Evolutionary conservation across 768 basidiomycete genomes (phyloP).

Genomic region (Lanmaoa rubissima): DNA sequence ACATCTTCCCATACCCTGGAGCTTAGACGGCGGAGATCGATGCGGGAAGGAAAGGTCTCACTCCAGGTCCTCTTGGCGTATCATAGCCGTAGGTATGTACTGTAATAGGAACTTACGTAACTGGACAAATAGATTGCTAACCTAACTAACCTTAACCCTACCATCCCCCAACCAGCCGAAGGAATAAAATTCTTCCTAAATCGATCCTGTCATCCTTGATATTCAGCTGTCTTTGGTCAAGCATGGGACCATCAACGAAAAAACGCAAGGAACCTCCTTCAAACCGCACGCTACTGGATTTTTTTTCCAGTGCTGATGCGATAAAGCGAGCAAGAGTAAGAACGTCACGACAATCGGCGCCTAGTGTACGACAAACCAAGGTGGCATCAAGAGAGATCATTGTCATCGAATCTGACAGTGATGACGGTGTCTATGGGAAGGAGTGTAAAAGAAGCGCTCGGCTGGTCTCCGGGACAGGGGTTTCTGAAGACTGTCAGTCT

Average conservation of each 20-base stretch:
- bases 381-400: slow-evolving; percentile 43
- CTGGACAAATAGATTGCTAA: too few species aligned
- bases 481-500: neutral
- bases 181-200: too few species aligned
- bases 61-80: too few species aligned
- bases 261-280: slow-evolving; percentile 34
- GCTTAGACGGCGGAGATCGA: neutral
- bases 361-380: neutral
- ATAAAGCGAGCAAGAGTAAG: slow-evolving; percentile 20
- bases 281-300: slow-evolving; percentile 44
- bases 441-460: neutral
- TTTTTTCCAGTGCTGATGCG: slow-evolving; percentile 37
- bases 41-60: neutral
- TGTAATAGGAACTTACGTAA: neutral
- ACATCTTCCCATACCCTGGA: neutral
- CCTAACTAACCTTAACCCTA: too few species aligned
- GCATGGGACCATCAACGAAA: slow-evolving; percentile 38
- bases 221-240: neutral
- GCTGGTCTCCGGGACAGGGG: neutral
- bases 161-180: too few species aligned
- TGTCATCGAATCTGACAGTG: slow-evolving; percentile 63
- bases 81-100: too few species aligned
- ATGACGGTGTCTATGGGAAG: slow-evolving; percentile 24
- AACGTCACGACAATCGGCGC: neutral
- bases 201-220: too few species aligned